Evolutionary conservation across 2,329 filamentous ascomycete species (phyloP), one percentile per base, ranked within the genome.

Genomic region (Fonsecaea multimorphosa): DNA sequence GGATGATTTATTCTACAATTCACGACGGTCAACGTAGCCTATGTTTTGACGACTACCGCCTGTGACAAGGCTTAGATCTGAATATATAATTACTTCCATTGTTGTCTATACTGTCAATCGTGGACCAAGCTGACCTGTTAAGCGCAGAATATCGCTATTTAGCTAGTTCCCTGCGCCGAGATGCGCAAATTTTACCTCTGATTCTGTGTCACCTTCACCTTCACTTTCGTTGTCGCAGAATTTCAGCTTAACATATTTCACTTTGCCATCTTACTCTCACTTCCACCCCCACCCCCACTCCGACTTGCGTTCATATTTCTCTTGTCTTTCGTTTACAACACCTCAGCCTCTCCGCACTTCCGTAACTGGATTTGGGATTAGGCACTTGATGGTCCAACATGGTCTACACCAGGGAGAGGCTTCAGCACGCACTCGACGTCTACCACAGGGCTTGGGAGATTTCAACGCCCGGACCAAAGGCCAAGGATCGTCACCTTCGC

Each of bases 11-110:
- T 73, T 75, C 71, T 74, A 76, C 19, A 32, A 62, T 86, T 91
- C 90, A 92, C 90, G 90, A 92, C 90, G 90, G 90, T 92, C 90
- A 90, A 89, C 90, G 89, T 91, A 92, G 87, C 85, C 82, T 86
- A 82, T 79, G 86, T 85, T 81, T 90, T 92, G 90, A 91, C 91
- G 90, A 92, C 82, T 88, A 82, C 80, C 72, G 88, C 89, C 89
- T 87, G 82, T 91, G 89, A 91, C 89, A 88, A 82, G 89, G 89
- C 88, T 73, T 73, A 72, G 70, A 76, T 78, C 78, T 80, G 78
- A 80, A 65, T 72, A 58, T 11, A 34, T 61, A 19, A 19, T 55
- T 49, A 19, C 62, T 22, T 40, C 34, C n/a, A 31, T n/a, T 14
- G 16, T 64, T 57, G 8, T 63, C 24, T 46, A 36, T 22, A 11